Evolutionary conservation across 192 early-diverging fungal genomes (phyloP), one percentile per base, ranked within the genome.

Genomic region (Neocallimastix lanati): DNA sequence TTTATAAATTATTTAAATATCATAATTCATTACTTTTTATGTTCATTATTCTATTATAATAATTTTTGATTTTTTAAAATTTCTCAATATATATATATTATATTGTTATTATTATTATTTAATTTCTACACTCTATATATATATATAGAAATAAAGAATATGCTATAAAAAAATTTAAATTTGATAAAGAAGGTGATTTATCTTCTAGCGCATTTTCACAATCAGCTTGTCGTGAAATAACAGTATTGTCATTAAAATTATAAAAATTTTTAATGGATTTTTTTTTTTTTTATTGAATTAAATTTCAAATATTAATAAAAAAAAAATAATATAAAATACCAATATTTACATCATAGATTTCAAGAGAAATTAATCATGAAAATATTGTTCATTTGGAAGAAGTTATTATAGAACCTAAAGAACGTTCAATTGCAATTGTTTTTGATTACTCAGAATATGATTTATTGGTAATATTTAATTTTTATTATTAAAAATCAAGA

Each of bases 391-490:
- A 89, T 77, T 83, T 97, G 28, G 90, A 93, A 82, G 95, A 98
- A 82, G 96, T 98, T 0, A 81, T 96, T 0, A 82, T 97, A 77
- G 94, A 97, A 78, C 82, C 87, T 0, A 58, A 58, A 27, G 96
- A 98, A 83, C 92, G 94, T 78, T 93, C 93, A 12, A 96, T 98
- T 35, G 91, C 93, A 79, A 97, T 98, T 95, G 92, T 98, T 37
- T 94, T 98, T 89, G 96, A 97, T 67, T 98, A 96, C 83, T 94
- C 96, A 11, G 96, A 98, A 82, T 93, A 97, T 83, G 96, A 98
- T 84, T 88, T 95, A 77, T 82, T 94, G 82, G 92, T 93, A 88
- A 14, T 29, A 21, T 77, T 76, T 29, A 29, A 36, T 15, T 37
- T 36, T 12, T 18, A 79, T 38, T 27, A 27, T 84, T 28, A 82